Evolutionary conservation across 2,329 filamentous ascomycete genomes (phyloP).

Genomic region (Ophiostoma australiae): DNA sequence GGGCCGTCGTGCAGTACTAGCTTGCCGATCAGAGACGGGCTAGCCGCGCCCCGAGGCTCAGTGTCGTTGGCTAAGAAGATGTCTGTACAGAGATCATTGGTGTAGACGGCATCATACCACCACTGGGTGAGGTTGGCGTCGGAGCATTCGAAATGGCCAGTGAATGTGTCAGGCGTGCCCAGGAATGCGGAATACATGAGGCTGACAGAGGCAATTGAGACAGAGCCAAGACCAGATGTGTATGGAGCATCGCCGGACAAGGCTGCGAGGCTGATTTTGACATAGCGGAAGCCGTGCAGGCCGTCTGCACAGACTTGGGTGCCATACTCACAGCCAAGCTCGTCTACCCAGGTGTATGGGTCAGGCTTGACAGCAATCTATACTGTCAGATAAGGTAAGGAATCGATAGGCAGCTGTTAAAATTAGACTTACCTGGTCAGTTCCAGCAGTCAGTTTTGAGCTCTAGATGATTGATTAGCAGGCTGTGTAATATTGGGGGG

Average conservation of each 20-base stretch:
- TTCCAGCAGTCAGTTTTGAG: constrained; percentile 40
- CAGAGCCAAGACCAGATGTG: constrained; percentile 40
- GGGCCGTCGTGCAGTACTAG: constrained; percentile 47
- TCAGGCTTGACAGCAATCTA: constrained; percentile 43
- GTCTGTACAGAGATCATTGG: constrained; percentile 46
- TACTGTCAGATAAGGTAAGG: background rate
- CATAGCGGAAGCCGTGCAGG: constrained; percentile 50
- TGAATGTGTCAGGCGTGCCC: constrained; percentile 46
- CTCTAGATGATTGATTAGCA: constrained; percentile 22
- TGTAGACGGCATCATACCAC: constrained; percentile 52
- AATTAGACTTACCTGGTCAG: constrained; percentile 40
- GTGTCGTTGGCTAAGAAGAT: constrained; percentile 45
- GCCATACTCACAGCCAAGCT: constrained; percentile 41
- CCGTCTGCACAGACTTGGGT: constrained; percentile 48
- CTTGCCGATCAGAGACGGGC: constrained; percentile 42
- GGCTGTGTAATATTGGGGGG: background rate
- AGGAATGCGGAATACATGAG: constrained; percentile 44
- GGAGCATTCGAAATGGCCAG: constrained; percentile 50
- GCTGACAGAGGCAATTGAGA: constrained; percentile 41
- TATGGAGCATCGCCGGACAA: constrained; percentile 42
- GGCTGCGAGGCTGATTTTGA: constrained; percentile 46
- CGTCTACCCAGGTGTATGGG: constrained; percentile 43
- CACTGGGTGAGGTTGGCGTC: constrained; percentile 46
- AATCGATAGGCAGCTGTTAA: background rate
- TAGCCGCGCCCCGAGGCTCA: constrained; percentile 44